Evolutionary conservation across 1,284 basidiomycete genomes (phyloP).

Genomic region (Marasmius oreades): DNA sequence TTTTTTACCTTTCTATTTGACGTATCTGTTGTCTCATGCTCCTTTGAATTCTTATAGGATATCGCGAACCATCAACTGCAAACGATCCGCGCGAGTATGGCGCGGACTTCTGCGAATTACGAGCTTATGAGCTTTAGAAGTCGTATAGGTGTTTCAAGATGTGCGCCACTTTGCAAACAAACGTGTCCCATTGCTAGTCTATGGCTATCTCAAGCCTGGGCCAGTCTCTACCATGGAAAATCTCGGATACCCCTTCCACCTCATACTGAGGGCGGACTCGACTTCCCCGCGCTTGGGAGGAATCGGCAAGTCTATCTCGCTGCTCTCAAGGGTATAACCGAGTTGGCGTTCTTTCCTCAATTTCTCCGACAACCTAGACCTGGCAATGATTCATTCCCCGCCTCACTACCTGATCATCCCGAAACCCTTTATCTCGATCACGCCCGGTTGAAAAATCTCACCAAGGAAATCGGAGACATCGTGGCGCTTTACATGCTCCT

Average conservation of each 20-base stretch:
- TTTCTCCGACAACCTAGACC: constrained; percentile 22
- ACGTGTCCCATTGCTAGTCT: constrained; percentile 45
- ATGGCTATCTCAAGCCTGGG: constrained; percentile 48
- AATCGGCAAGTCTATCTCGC: constrained; percentile 57
- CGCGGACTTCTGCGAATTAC: constrained; percentile 77
- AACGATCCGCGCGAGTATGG: constrained; percentile 80
- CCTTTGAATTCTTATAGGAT: constrained; percentile 51
- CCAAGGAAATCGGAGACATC: constrained; percentile 73
- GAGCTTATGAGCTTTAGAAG: constrained; percentile 77
- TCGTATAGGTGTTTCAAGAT: constrained; percentile 29
- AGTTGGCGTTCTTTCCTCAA: constrained; percentile 65
- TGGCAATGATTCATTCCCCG: constrained; percentile 29
- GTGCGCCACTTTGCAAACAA: not conserved
- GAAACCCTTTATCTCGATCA: constrained; percentile 87
- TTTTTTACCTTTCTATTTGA: constrained; percentile 22
- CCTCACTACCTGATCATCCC: constrained; percentile 49
- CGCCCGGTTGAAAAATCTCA: constrained; percentile 65
- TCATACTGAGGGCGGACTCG: constrained; percentile 35
- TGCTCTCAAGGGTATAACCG: constrained; percentile 63
- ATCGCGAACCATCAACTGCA: constrained; percentile 95
- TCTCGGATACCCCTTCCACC: constrained; percentile 37
- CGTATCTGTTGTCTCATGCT: constrained; percentile 18
- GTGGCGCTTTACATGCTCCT: constrained; percentile 78
- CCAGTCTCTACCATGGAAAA: constrained; percentile 31
- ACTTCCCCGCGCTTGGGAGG: constrained; percentile 39